Base-by-base conservation (phyloP, 2,329 filamentous ascomycete genomes). In the Incumbomyces lentus region DNA sequence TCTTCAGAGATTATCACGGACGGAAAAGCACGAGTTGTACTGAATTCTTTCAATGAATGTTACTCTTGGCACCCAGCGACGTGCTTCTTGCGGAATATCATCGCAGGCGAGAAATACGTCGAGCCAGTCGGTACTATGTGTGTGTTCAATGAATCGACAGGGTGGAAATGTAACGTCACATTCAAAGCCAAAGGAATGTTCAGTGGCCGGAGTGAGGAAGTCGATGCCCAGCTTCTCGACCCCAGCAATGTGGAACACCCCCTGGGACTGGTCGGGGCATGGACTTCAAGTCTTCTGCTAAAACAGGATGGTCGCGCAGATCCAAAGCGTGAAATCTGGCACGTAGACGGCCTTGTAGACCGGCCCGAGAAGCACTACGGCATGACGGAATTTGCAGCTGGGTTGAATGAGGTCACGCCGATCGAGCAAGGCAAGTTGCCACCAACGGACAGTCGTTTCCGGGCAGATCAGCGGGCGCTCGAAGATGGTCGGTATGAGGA, bases 111-210 rank as follows among this genome's bases (percentile, higher is more conserved):
- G 66, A 98, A 96, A 66, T 98, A 98, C 61, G 81, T 96, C 11
- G 92, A 98, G 66, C 92, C 92, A 0, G 86, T 93, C 1, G 89
- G 89, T 38, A 86, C 78, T 36, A 92, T 96, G 86, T 80, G 82
- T 18, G 78, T 98, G 30, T 69, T 78, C 54, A 90, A 90, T 62
- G 92, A 98, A 59, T 83, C 76, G 4, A 87, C 82, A 0, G 87
- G 89, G 6, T 80, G 84, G 55, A 89, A 86, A 61, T 86, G 88
- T 1, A 74, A 82, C n/a, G 79, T 87, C 39, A 88, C 90, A 48
- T 98, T 98, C 70, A 93, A 92, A 62, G 79, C 83, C 46, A 93
- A 92, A 61, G 90, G 92, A 54, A 95, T 98, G 86, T 98, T 96
- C 68, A 89, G 90, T 29, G 92, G 92, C 12, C 81, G 92, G 47